Conservation (phyloP, 805 yeast genomes). For the Candida ipomoeae region DNA sequence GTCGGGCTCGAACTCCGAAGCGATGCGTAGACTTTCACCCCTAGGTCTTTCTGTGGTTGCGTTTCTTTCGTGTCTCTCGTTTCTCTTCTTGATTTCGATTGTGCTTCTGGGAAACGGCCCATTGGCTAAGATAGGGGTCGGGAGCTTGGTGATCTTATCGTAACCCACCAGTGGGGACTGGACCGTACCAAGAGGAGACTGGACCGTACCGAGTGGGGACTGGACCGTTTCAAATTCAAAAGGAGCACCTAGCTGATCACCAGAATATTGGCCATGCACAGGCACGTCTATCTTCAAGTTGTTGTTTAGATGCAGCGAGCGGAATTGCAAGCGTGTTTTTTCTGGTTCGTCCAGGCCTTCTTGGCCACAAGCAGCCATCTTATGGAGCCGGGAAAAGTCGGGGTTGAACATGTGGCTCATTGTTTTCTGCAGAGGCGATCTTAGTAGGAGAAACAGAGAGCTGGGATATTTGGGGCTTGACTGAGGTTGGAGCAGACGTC, state of each 20-base stretch:
- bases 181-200: constrained; percentile 1
- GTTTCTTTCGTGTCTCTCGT: not conserved
- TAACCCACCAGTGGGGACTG: constrained; percentile 14
- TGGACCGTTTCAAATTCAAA: constrained; percentile 6
- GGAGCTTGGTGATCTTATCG: constrained; percentile 39
- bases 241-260: constrained; percentile 10
- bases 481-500: not conserved
- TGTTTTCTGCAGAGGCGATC: not conserved
- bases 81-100: constrained; percentile 11
- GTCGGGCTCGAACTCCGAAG: constrained; percentile 13
- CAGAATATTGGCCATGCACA: not conserved
- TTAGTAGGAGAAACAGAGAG: not conserved
- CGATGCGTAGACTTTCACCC: constrained; percentile 6
- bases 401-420: constrained; percentile 1
- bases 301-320: constrained; percentile 1
- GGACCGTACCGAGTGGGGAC: not conserved
- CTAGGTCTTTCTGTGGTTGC: too few relatives aligned
- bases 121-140: constrained; percentile 37
- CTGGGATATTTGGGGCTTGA: not conserved
- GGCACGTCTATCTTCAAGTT: constrained; percentile 14
- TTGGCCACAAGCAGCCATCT: not conserved
- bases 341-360: not conserved
- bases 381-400: not conserved
- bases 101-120: constrained; percentile 8
- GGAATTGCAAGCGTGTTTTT: not conserved